These are phyloP conservation scores for Aspergillus neoniger DNA, from an alignment of 2,329 filamentous ascomycete genomes.

Conservation along the genomic window DNA sequence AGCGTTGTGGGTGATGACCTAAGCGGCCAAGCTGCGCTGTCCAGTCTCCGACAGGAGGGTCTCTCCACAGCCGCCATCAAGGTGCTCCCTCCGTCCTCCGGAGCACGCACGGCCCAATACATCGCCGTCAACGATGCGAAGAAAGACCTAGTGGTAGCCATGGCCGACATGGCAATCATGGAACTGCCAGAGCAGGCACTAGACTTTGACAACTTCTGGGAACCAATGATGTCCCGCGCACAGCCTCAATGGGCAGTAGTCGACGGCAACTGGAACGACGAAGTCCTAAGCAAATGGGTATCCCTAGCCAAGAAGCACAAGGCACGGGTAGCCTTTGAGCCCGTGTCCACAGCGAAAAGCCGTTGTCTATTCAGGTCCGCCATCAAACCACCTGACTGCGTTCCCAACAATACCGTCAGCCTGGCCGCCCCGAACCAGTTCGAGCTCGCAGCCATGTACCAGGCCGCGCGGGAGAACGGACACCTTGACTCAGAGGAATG, in stretches of 20 bases:
- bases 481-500: constrained; percentile 71
- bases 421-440: constrained; percentile 80
- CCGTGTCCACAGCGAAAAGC: constrained; percentile 81
- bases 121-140: constrained; percentile 82
- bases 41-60: constrained; percentile 60
- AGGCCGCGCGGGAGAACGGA: constrained; percentile 64
- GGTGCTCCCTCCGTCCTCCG: constrained; percentile 53
- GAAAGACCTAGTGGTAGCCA: constrained; percentile 84
- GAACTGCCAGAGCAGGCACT: constrained; percentile 46
- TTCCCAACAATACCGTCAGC: constrained; percentile 68
- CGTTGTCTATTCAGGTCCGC: constrained; percentile 61
- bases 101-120: constrained; percentile 81
- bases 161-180: constrained; percentile 93
- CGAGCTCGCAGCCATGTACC: constrained; percentile 79
- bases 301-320: constrained; percentile 57
- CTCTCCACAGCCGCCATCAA: constrained; percentile 68
- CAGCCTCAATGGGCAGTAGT: constrained; percentile 77
- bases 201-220: constrained; percentile 59
- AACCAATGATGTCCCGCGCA: constrained; percentile 56
- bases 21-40: constrained; percentile 72
- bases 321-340: constrained; percentile 76
- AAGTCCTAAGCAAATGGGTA: constrained; percentile 69
- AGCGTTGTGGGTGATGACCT: constrained; percentile 79
- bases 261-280: constrained; percentile 80
- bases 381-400: constrained; percentile 40